These are phyloP conservation scores for Aureobasidium sp. DNA, from an alignment of 2,329 filamentous ascomycete species.

Conservation along the genomic window DNA sequence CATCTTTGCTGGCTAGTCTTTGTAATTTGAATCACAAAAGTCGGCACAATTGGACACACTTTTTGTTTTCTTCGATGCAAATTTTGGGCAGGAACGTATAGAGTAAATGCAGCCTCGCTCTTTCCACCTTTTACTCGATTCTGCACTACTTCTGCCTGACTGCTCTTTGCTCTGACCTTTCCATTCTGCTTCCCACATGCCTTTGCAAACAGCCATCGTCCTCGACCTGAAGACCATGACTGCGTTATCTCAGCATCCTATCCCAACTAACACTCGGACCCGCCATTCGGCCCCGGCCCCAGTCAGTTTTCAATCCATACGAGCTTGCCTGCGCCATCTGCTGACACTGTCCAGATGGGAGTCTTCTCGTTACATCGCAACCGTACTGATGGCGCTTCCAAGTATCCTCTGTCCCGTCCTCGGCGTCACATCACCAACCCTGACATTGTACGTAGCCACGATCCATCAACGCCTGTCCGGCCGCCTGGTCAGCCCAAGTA, in stretches of 20 bases:
- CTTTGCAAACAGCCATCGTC: conserved; percentile 5
- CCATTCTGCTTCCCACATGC: neutral
- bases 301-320: neutral
- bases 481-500: neutral
- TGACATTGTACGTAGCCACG: neutral
- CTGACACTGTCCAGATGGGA: neutral
- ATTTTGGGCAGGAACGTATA: neutral
- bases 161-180: neutral
- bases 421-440: neutral
- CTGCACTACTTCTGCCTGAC: neutral
- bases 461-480: conserved; percentile 2
- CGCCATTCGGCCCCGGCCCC: conserved; percentile 8
- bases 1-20: conserved; percentile 1
- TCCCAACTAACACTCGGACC: neutral
- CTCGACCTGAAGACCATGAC: neutral
- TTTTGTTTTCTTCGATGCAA: neutral
- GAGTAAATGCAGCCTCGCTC: conserved; percentile 1
- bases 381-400: neutral
- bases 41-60: conserved; percentile 7
- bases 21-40: conserved; percentile 14
- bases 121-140: neutral
- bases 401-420: neutral
- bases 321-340: neutral
- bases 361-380: neutral
- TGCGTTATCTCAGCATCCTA: neutral